phyloP scores from a whole-genome alignment of 2,329 filamentous ascomycete genomes.

The Aphanocladium album region DNA sequence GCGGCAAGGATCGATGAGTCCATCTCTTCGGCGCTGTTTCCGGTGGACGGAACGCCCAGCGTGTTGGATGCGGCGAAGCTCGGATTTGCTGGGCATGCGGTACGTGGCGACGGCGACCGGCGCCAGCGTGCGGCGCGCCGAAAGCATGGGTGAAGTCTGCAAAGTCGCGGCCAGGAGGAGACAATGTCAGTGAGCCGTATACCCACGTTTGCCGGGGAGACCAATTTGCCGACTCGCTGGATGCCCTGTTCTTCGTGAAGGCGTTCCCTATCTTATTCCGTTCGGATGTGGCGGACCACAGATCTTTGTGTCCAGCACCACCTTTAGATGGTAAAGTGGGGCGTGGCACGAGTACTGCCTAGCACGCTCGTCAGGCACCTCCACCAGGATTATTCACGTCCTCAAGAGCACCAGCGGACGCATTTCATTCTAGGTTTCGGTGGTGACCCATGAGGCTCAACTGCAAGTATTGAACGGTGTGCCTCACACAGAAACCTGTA shows the following conservation, averaged over 20 bases:
- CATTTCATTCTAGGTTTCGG: too few species aligned
- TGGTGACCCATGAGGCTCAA: too few species aligned
- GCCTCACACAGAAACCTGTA: too few species aligned
- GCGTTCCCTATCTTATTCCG: constrained; percentile 16
- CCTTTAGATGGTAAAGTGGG: too few species aligned
- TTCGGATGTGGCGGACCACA: constrained; percentile 13
- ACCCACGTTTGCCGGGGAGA: constrained; percentile 12
- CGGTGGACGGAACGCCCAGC: constrained; percentile 5
- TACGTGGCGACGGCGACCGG: neutral
- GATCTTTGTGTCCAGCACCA: too few species aligned
- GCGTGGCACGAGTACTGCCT: too few species aligned
- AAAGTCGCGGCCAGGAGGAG: neutral
- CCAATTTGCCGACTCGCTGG: constrained; percentile 14
- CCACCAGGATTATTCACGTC: too few species aligned
- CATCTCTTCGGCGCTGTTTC: constrained; percentile 12
- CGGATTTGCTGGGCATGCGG: neutral
- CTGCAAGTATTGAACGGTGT: too few species aligned
- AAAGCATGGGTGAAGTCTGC: constrained; percentile 1
- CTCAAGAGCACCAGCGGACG: too few species aligned
- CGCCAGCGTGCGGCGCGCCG: neutral
- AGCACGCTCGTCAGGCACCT: too few species aligned
- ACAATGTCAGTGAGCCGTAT: neutral
- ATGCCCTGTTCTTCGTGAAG: constrained; percentile 15
- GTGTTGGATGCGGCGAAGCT: constrained; percentile 8
- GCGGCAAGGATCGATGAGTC: constrained; percentile 6